Base-by-base conservation (phyloP, 2,329 filamentous ascomycete species). In the Penicillium sclerotiorum region DNA sequence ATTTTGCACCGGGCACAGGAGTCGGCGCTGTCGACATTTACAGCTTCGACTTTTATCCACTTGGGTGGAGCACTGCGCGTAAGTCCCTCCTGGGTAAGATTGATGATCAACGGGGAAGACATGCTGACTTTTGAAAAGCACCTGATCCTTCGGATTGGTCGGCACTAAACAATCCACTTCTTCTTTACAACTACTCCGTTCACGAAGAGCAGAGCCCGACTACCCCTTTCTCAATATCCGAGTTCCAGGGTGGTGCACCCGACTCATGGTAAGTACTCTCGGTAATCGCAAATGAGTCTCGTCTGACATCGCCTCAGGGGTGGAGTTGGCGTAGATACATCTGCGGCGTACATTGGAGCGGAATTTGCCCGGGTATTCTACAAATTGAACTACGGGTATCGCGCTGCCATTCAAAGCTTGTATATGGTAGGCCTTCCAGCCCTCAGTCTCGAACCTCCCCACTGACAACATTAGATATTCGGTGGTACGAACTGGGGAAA, bases 1-100 rank as follows among this genome's bases (percentile, higher is more conserved):
- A 84, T 51, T 84, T 85, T 47, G 81, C 82, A 0, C 85, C 86
- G 0, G 83, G 82, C 33, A 3, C 33, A 4, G 33, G 33, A 3
- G 8, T 11, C 8, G 33, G 33, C 2, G 33, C 33, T 11, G 33
- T 36, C 8, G 33, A 36, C 18, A 80, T 88, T 27, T 85, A 87
- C 59, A 81, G 81, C 0, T 42, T 52, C 17, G 52, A 57, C n/a
- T 4, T 11, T 11, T 36, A 36, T 11, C 33, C 33, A 3, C 33
- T 36, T 5, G 33, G 33, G 2, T 36, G 33, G 33, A 36, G 33
- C 8, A 36, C 33, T 5, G 33, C 33, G 8, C 33, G 33, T 36
- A 36, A 3, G 33, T 36, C 17, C 32, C n/a, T 13, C 17, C 32
- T 18, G 7, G 13, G 13, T 8, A 35, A 18, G 6, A 15, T 17